Evolutionary conservation across 1,284 basidiomycete genomes (phyloP).

Genomic region (Trichosporon sp.): DNA sequence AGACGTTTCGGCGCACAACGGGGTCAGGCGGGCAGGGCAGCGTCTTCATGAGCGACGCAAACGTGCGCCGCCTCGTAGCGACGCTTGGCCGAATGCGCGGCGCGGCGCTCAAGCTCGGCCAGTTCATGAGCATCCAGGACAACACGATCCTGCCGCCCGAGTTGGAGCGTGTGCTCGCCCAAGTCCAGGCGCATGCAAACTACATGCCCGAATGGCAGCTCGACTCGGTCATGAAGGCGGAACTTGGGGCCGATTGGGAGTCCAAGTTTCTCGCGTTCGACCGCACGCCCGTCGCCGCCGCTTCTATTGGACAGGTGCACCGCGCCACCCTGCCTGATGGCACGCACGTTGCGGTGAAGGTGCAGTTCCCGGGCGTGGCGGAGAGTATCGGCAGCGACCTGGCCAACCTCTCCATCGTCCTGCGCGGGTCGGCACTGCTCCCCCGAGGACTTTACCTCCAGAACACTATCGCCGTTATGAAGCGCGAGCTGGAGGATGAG

Average conservation of each 20-base stretch:
- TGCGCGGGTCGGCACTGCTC: constrained; percentile 71
- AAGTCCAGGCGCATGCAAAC: constrained; percentile 91
- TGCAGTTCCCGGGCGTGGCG: constrained; percentile 91
- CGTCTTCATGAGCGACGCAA: constrained; percentile 79
- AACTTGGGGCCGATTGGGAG: constrained; percentile 73
- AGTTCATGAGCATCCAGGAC: constrained; percentile 97
- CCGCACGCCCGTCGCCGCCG: constrained; percentile 85
- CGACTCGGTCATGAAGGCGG: constrained; percentile 73
- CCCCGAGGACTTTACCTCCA: constrained; percentile 87
- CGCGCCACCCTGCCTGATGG: constrained; percentile 58
- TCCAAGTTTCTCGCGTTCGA: constrained; percentile 70
- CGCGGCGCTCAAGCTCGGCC: constrained; percentile 91
- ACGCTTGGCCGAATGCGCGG: constrained; percentile 93
- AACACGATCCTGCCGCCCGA: constrained; percentile 82
- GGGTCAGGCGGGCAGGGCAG: constrained; percentile 32
- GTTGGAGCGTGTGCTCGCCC: constrained; percentile 78
- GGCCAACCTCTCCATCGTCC: constrained; percentile 73
- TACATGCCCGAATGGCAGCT: constrained; percentile 99
- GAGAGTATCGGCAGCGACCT: constrained; percentile 83
- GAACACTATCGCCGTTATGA: constrained; percentile 81
- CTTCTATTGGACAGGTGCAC: constrained; percentile 97
- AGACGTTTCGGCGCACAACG: constrained; percentile 47
- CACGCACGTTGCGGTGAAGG: constrained; percentile 73
- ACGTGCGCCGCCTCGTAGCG: constrained; percentile 81
- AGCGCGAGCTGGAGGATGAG: constrained; percentile 86